These are phyloP conservation scores for Cinnamomum micranthum DNA, from an alignment of 164 flowering plant species.

Conservation along the genomic window DNA sequence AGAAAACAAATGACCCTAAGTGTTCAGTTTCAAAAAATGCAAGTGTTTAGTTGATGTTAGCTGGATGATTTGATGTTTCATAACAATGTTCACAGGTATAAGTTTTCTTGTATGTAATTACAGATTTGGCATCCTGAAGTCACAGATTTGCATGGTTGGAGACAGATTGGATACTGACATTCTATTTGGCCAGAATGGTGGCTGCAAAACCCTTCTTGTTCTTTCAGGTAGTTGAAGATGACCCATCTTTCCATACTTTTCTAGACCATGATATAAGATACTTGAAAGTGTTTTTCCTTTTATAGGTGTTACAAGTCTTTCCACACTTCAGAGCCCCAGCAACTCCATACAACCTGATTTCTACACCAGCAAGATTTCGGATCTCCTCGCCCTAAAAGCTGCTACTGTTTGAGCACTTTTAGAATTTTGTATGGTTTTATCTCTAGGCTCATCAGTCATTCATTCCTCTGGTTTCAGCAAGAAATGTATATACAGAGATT, in stretches of 20 bases:
- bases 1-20: too few relatives aligned
- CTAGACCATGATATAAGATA: background rate
- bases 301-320: conserved; percentile 72
- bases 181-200: conserved; percentile 96
- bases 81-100: background rate
- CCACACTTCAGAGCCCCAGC: conserved; percentile 74
- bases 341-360: conserved; percentile 92
- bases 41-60: background rate
- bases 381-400: conserved; percentile 75
- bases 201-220: conserved; percentile 98
- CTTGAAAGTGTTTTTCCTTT: background rate
- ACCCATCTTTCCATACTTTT: background rate
- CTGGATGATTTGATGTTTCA: too few relatives aligned
- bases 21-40: too few relatives aligned
- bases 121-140: conserved; percentile 86
- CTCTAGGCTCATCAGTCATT: background rate
- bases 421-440: conserved; percentile 4
- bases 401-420: conserved; percentile 46
- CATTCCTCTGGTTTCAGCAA: background rate
- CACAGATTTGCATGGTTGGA: conserved; percentile 99
- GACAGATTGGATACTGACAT: conserved; percentile 98
- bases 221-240: conserved; percentile 65
- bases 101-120: conserved; percentile 9
- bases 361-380: conserved; percentile 90
- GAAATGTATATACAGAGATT: background rate